Conservation (phyloP, 352 stramenopile genomes). For the Phytophthora constricta region DNA sequence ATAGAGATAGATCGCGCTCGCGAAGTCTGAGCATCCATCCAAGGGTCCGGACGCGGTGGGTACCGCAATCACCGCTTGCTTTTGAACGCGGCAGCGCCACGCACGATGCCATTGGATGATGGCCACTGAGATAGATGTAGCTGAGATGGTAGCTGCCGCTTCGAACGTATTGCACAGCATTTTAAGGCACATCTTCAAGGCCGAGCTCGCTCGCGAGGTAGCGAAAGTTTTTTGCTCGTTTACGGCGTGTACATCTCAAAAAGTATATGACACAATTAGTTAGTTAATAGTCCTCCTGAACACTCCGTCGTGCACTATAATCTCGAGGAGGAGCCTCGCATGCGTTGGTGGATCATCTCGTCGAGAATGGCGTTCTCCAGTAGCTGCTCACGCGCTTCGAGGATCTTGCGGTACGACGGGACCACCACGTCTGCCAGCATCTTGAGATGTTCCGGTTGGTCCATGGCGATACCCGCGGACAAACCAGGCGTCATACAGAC, state of each 20-base stretch:
- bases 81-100: background rate
- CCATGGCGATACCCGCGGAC: slow-evolving; percentile 33
- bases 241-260: slow-evolving; percentile 8
- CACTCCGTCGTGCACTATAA: slow-evolving; percentile 27
- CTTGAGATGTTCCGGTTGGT: slow-evolving; percentile 38
- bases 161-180: too few species aligned
- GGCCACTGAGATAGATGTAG: too few species aligned
- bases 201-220: too few species aligned
- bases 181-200: too few species aligned
- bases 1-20: too few species aligned
- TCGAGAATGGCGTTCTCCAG: slow-evolving; percentile 49
- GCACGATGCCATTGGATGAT: background rate
- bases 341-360: slow-evolving; percentile 40
- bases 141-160: background rate
- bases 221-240: too few species aligned
- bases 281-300: slow-evolving; percentile 25
- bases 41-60: too few species aligned
- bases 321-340: slow-evolving; percentile 16
- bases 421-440: slow-evolving; percentile 40
- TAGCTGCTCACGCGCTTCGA: slow-evolving; percentile 45
- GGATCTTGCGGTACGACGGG: slow-evolving; percentile 45
- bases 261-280: slow-evolving; percentile 38
- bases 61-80: too few species aligned
- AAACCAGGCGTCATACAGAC: slow-evolving; percentile 44
- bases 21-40: too few species aligned